Percentiles rank a stretch among this genome's conserved stretches.
Conservation (phyloP, 2,329 filamentous ascomycete genomes). For the Penicillium polonicum region DNA sequence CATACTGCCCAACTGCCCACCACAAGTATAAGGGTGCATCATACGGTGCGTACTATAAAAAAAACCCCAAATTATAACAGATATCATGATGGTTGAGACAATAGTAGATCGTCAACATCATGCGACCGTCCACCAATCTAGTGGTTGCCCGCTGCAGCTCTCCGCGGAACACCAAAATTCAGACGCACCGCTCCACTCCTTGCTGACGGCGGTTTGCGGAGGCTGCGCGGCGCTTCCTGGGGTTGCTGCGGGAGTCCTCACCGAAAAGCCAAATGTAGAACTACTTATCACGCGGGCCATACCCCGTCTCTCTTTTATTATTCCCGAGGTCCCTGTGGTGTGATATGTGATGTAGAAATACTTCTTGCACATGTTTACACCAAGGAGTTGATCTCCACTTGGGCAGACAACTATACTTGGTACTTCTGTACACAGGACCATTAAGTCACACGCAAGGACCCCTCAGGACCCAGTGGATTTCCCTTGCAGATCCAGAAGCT, state of each 20-base stretch:
- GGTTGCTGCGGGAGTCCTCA: neutral
- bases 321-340: neutral
- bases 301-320: neutral
- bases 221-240: neutral
- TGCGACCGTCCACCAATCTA: neutral
- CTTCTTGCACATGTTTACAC: neutral
- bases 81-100: neutral
- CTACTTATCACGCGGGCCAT: neutral
- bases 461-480: neutral
- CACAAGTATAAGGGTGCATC: neutral
- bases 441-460: neutral
- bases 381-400: neutral
- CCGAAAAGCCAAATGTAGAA: slow-evolving; percentile 5
- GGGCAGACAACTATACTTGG: neutral
- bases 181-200: neutral
- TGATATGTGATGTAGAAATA: neutral
- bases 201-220: neutral
- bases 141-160: neutral
- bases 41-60: neutral
- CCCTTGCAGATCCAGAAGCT: slow-evolving; percentile 7
- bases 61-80: neutral
- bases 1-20: neutral
- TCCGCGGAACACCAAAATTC: neutral
- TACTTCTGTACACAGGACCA: neutral
- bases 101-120: neutral